A percentile compares a stretch with the other conserved stretches of the same genome.
Conservation (phyloP, 2,329 filamentous ascomycete species). For the Trichoderma oligosporum region DNA sequence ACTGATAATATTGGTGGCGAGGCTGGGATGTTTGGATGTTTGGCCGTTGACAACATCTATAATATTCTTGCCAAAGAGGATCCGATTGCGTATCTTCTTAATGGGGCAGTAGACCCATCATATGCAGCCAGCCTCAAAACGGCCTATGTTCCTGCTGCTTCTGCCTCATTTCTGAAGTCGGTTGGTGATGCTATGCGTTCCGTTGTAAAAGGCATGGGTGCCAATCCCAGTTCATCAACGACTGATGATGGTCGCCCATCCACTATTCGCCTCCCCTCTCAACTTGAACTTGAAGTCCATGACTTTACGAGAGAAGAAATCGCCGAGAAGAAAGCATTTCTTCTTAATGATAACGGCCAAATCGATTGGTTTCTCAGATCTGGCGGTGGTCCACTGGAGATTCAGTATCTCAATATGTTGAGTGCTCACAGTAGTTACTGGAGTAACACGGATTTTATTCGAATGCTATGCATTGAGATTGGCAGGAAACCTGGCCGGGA, state of each 20-base stretch:
- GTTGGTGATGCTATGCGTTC: slow-evolving; percentile 60
- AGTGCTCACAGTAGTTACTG: slow-evolving; percentile 95
- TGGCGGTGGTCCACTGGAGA: slow-evolving; percentile 81
- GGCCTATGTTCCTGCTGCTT: slow-evolving; percentile 73
- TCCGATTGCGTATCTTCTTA: slow-evolving; percentile 86
- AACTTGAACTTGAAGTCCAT: slow-evolving; percentile 90
- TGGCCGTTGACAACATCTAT: slow-evolving; percentile 94
- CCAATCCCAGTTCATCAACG: slow-evolving; percentile 30
- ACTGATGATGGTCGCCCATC: slow-evolving; percentile 35
- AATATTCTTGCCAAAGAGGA: slow-evolving; percentile 73
- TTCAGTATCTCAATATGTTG: slow-evolving; percentile 96
- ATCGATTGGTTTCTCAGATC: slow-evolving; percentile 86
- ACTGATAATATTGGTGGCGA: slow-evolving; percentile 67
- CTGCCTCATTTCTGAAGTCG: slow-evolving; percentile 61
- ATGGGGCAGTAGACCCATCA: slow-evolving; percentile 77
- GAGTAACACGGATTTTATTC: slow-evolving; percentile 80
- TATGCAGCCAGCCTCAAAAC: slow-evolving; percentile 75
- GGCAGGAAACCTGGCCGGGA: slow-evolving; percentile 68
- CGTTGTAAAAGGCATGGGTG: slow-evolving; percentile 53
- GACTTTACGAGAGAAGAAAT: slow-evolving; percentile 91
- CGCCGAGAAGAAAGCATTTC: slow-evolving; percentile 79
- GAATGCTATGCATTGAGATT: slow-evolving; percentile 84
- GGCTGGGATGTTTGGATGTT: slow-evolving; percentile 76
- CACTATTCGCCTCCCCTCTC: slow-evolving; percentile 52
- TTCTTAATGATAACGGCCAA: slow-evolving; percentile 95